Evolutionary conservation across 2,329 filamentous ascomycete species (phyloP), one percentile per base, ranked within the genome.

Genomic region (Diaporthe nobilis): DNA sequence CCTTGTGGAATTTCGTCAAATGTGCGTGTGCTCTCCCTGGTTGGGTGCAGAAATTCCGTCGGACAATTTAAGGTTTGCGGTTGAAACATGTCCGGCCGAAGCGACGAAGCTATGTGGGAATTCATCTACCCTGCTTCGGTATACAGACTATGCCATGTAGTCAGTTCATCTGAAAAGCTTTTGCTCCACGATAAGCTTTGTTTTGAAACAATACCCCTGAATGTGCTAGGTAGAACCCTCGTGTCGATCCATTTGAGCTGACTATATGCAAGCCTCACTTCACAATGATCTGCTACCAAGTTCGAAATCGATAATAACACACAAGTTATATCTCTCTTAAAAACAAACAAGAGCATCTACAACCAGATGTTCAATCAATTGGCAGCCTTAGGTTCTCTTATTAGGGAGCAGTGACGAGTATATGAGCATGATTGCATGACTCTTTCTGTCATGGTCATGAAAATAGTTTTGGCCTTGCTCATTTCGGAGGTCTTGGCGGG

Each of bases 181-280:
- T 53, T 13, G 31, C 49, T 49, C 31, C n/a, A 39, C 31, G n/a
- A 70, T 70, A 70, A 70, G 65, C 8, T 70, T 70, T 28, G 65
- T 70, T 70, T 70, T 22, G 31, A 70, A 70, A 70, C 65, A 55
- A 55, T 8, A 15, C 65, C 65, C 65, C 65, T 70, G 34, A 70
- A 39, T 53, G 49, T 20, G 22, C 31, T 28, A 25, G 31, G 22
- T 15, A 25, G 65, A n/a, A 55, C 51, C 65, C 47, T 28, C 37
- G 49, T 55, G 47, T 55, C 47, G 47, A 55, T 70, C n/a, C 0
- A 55, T 68, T n/a, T 8, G 22, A 20, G 8, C 20, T 1, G 34
- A 39, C 51, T 39, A 20, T 39, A 3, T 22, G 20, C 13, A 22
- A 5, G 47, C 34, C 47, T 70, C 34, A 53, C 4, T 17, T n/a